Percentiles rank a stretch among this genome's conserved stretches.
These are phyloP conservation scores for Sporothrix humicola DNA, from an alignment of 2,329 filamentous ascomycete genomes.

Conservation along the genomic window DNA sequence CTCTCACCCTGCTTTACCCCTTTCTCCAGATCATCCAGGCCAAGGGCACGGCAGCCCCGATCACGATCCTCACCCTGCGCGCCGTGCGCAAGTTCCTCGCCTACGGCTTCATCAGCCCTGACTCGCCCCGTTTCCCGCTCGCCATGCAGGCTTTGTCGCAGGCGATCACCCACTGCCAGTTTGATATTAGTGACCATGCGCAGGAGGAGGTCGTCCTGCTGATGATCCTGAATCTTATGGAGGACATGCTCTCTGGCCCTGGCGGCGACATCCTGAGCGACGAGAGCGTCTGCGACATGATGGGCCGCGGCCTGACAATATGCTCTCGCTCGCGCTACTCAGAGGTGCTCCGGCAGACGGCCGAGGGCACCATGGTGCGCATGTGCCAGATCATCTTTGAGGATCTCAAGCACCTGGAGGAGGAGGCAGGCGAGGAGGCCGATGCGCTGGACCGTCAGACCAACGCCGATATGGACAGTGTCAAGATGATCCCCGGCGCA, in stretches of 20 bases:
- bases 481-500: constrained; percentile 83
- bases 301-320: constrained; percentile 96
- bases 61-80: constrained; percentile 91
- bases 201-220: constrained; percentile 95
- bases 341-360: constrained; percentile 85
- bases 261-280: constrained; percentile 94
- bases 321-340: constrained; percentile 93
- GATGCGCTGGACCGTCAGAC: constrained; percentile 69
- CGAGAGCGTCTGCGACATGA: constrained; percentile 99
- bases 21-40: constrained; percentile 97
- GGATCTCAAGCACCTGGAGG: constrained; percentile 83
- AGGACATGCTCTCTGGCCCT: constrained; percentile 94
- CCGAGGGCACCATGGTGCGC: constrained; percentile 95
- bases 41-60: constrained; percentile 92
- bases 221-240: constrained; percentile 96
- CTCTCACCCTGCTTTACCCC: constrained; percentile 84
- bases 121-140: constrained; percentile 84
- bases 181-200: constrained; percentile 92
- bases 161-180: constrained; percentile 95
- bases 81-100: constrained; percentile 96
- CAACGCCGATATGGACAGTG: constrained; percentile 71
- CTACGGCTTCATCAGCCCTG: constrained; percentile 85
- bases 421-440: constrained; percentile 71
- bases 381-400: constrained; percentile 99
- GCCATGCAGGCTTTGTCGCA: constrained; percentile 95